phyloP scores from a whole-genome alignment of 2,329 filamentous ascomycete genomes.

The Penicillium sp. region DNA sequence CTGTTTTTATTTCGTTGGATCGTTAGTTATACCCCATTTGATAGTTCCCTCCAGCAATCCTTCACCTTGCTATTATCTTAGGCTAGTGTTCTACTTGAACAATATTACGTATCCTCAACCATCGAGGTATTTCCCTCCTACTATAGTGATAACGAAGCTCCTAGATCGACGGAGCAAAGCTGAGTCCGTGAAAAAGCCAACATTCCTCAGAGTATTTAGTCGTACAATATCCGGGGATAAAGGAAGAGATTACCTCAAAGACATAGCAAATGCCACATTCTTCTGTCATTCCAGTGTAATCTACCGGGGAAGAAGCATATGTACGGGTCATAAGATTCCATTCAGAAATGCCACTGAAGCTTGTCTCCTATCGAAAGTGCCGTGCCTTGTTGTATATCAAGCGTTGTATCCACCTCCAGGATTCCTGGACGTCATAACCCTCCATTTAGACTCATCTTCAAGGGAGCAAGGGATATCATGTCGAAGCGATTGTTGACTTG shows the following conservation, averaged over 20 bases:
- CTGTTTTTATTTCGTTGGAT: not conserved
- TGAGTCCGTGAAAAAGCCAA: no score
- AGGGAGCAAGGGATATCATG: slow-evolving; percentile 20
- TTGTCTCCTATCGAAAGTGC: slow-evolving; percentile 6
- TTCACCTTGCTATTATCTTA: not conserved
- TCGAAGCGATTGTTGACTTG: slow-evolving; percentile 8
- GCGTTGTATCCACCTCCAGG: slow-evolving; percentile 3
- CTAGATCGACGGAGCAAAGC: no score
- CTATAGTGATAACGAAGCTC: no score
- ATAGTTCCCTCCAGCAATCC: not conserved
- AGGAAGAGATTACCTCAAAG: slow-evolving; percentile 2
- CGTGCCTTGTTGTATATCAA: not conserved
- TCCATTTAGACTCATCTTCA: not conserved
- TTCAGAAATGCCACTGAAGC: slow-evolving; percentile 17
- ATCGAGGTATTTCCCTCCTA: no score
- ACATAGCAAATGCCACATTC: slow-evolving; percentile 22
- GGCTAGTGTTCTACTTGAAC: no score
- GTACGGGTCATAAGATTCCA: not conserved
- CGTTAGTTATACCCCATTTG: slow-evolving; percentile 14
- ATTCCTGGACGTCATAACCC: slow-evolving; percentile 21
- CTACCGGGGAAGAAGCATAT: not conserved
- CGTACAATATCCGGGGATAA: slow-evolving; percentile 13
- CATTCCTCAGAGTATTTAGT: slow-evolving; percentile 23
- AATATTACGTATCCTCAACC: no score
- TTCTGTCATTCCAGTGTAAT: slow-evolving; percentile 20